phyloP scores from a whole-genome alignment of 2,329 filamentous ascomycete genomes.

The Neonectria coccinea region DNA sequence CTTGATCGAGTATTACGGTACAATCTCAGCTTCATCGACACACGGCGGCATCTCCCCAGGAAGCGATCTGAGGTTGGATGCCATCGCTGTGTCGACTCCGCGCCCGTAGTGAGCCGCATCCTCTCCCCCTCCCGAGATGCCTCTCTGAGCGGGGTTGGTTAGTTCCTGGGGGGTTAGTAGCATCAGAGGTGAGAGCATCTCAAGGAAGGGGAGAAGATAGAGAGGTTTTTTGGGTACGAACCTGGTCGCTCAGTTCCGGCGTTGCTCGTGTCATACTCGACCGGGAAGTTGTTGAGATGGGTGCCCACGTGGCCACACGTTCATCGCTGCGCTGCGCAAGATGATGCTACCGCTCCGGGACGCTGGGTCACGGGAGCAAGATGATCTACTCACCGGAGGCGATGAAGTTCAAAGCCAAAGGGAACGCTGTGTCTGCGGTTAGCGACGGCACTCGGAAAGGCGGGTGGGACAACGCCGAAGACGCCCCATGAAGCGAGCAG shows the following conservation, averaged over 20 bases:
- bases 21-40: slow-evolving; percentile 86
- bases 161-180: slow-evolving; percentile 39
- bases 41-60: slow-evolving; percentile 56
- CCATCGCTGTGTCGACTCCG: slow-evolving; percentile 66
- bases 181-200: slow-evolving; percentile 44
- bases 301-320: not conserved
- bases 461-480: not conserved
- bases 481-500: slow-evolving; percentile 7
- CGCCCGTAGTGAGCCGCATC: slow-evolving; percentile 88
- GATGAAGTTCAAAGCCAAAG: slow-evolving; percentile 89
- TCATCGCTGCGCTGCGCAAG: slow-evolving; percentile 10
- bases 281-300: slow-evolving; percentile 24
- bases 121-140: slow-evolving; percentile 50
- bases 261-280: slow-evolving; percentile 35
- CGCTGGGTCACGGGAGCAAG: slow-evolving; percentile 33
- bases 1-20: slow-evolving; percentile 98
- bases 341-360: slow-evolving; percentile 73
- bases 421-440: slow-evolving; percentile 69
- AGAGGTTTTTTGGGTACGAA: slow-evolving; percentile 58
- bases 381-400: slow-evolving; percentile 84
- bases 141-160: slow-evolving; percentile 41
- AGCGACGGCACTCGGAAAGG: slow-evolving; percentile 37
- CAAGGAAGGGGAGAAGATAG: slow-evolving; percentile 48
- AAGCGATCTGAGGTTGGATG: slow-evolving; percentile 63
- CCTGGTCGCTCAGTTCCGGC: slow-evolving; percentile 50